Base-by-base conservation (phyloP, 495 filamentous ascomycete genomes). In the Hypoxylon lenormandii region DNA sequence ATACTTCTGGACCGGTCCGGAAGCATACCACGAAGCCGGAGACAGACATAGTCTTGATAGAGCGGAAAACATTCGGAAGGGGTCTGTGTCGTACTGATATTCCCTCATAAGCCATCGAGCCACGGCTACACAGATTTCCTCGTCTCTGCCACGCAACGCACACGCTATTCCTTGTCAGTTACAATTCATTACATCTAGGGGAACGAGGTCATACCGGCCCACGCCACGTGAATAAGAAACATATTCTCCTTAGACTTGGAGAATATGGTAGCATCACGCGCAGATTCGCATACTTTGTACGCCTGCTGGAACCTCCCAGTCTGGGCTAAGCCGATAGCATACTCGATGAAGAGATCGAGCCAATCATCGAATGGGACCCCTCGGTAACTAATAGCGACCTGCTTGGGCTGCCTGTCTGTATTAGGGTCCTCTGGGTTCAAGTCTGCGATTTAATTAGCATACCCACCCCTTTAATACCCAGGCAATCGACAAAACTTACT, bases 281-380 rank as follows among this genome's bases (percentile, higher is more conserved):
- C 91, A 12, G 88, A 85, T 40, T 90, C 85, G 62, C 96, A 88
- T 4, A 89, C 84, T 22, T 90, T 87, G 71, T 97, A 98, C 33
- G 92, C 87, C 52, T 90, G 89, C 21, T 86, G 82, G 62, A 77
- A 77, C 43, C 79, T 80, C 5, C 82, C 82, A 7, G 78, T 68
- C 43, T 86, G 85, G 16, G 93, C 90, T 2, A 92, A 84, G 13
- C 85, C 79, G 36, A 97, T 82, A 10, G 92, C 90, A 74, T 95
- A 96, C 70, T 93, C 87, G 45, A 93, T 85, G 74, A 98, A 96
- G n/a, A 96, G 85, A 58, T 96, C 90, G 3, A 97, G 85, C 95
- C 95, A 98, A 23, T 86, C 82, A 49, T 87, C 82, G 70, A 97
- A 96, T 0, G 86, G 71, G 43, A 98, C 91, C 5, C 89, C 91